phyloP scores from a whole-genome alignment of 108 stramenopile species.

The Cyclotella choctawhatcheeana region DNA sequence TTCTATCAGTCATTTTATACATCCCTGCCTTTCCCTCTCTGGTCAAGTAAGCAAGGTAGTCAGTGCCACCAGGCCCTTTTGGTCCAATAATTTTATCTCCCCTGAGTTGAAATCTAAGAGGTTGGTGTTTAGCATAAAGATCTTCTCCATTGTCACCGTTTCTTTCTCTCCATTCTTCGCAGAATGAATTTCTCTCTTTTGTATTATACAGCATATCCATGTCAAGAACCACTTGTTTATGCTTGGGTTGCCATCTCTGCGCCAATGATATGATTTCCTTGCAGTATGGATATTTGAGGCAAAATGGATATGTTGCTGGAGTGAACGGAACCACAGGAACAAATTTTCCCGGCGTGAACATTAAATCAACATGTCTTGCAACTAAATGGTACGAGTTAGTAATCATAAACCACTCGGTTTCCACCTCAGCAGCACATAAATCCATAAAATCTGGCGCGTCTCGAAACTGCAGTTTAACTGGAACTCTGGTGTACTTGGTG shows the following conservation, averaged over 20 bases:
- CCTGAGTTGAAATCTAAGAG: constrained; percentile 26
- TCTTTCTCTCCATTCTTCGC: constrained; percentile 31
- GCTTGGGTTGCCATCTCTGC: constrained; percentile 38
- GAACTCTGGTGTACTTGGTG: constrained; percentile 28
- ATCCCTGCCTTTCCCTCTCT: constrained; percentile 28
- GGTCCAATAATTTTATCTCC: constrained; percentile 44
- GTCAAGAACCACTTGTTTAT: constrained; percentile 39
- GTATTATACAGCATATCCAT: constrained; percentile 53
- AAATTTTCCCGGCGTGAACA: constrained; percentile 35
- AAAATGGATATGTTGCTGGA: constrained; percentile 38
- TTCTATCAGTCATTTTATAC: constrained; percentile 43
- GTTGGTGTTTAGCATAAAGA: constrained; percentile 34
- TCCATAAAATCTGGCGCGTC: constrained; percentile 36
- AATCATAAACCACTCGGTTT: constrained; percentile 44
- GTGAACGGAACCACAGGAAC: constrained; percentile 35
- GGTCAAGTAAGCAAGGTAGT: constrained; percentile 38
- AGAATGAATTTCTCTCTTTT: constrained; percentile 32
- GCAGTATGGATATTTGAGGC: constrained; percentile 36
- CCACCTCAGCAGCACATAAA: constrained; percentile 37
- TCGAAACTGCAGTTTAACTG: constrained; percentile 28
- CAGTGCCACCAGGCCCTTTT: constrained; percentile 37
- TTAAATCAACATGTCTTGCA: constrained; percentile 35
- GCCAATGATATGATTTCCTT: constrained; percentile 29
- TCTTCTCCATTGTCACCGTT: constrained; percentile 46
- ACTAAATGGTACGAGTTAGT: constrained; percentile 27